A percentile compares a stretch with the other conserved stretches of the same genome.
phyloP scores from a whole-genome alignment of 148 eudicot genomes.

The Cornus suecica region DNA sequence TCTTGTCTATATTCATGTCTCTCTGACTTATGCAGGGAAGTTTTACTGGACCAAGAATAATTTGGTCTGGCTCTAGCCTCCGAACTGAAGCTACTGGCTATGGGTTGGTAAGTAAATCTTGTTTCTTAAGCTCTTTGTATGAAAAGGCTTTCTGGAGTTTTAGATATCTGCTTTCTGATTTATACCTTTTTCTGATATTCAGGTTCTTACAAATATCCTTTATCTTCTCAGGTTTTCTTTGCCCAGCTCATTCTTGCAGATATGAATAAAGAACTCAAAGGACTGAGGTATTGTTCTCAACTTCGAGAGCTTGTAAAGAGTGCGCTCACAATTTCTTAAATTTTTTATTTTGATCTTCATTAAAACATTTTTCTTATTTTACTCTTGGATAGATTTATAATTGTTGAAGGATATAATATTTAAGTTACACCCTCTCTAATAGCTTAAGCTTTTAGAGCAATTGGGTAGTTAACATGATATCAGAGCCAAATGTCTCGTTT shows the following conservation, averaged over 20 bases:
- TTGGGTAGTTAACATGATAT: too few species aligned
- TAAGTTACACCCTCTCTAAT: too few species aligned
- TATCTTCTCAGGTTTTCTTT: conserved; percentile 78
- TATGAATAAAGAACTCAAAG: conserved; percentile 84
- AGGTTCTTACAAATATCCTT: conserved; percentile 17
- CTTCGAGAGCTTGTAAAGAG: conserved; percentile 1
- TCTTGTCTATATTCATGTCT: neutral
- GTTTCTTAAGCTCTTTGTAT: neutral
- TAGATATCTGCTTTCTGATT: neutral
- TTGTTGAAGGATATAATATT: too few species aligned
- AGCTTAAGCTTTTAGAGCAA: too few species aligned
- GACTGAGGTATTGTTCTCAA: conserved; percentile 62
- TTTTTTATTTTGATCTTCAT: neutral
- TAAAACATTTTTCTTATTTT: neutral
- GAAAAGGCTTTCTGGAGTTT: too few species aligned
- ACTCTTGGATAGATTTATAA: neutral
- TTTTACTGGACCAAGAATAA: conserved; percentile 86
- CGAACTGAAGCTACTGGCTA: conserved; percentile 97
- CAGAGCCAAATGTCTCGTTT: too few species aligned
- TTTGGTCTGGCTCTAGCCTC: conserved; percentile 93
- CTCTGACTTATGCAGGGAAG: conserved; percentile 68
- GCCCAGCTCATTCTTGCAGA: conserved; percentile 87
- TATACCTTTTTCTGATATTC: neutral
- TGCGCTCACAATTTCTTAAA: neutral
- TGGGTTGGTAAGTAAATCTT: conserved; percentile 64